These are phyloP conservation scores for Tolypocladium inflatum DNA, from an alignment of 2,329 filamentous ascomycete species.

Conservation along the genomic window DNA sequence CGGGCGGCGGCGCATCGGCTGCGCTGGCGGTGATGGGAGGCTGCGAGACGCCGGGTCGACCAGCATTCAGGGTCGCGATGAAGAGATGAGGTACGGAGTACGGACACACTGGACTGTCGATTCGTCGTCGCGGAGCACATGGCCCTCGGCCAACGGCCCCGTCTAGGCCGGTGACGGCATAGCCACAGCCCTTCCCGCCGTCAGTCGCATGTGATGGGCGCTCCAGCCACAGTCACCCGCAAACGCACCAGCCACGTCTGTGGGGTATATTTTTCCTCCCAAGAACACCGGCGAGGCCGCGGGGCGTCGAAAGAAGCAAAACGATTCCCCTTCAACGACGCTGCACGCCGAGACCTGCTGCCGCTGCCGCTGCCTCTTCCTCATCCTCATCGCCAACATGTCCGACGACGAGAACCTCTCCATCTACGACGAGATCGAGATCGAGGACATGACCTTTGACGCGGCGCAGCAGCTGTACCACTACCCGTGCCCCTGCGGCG, in stretches of 20 bases:
- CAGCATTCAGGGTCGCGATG: not conserved
- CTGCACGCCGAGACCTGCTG: not conserved
- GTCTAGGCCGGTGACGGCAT: not conserved
- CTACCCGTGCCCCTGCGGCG: slow-evolving; percentile 95
- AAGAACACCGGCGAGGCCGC: not conserved
- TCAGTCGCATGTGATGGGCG: slow-evolving; percentile 3
- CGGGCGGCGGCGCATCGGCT: slow-evolving; percentile 2
- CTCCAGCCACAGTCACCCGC: not conserved
- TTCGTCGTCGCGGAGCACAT: not conserved
- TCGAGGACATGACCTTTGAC: slow-evolving; percentile 96
- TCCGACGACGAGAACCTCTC: slow-evolving; percentile 55
- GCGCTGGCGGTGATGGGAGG: not conserved
- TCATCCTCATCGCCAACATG: slow-evolving; percentile 30
- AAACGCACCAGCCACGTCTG: slow-evolving; percentile 4
- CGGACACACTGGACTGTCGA: not conserved
- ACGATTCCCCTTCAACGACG: not conserved
- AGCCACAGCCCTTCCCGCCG: not conserved
- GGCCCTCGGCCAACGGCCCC: slow-evolving; percentile 1
- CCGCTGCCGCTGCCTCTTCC: not conserved
- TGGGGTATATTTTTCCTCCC: slow-evolving; percentile 7
- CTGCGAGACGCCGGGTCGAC: not conserved
- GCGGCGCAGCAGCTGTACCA: slow-evolving; percentile 76
- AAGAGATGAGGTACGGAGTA: not conserved
- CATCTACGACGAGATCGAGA: slow-evolving; percentile 96
- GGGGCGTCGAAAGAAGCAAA: not conserved